Base-by-base conservation (phyloP, 148 eudicot species). In the Vaccinium corymbosum region DNA sequence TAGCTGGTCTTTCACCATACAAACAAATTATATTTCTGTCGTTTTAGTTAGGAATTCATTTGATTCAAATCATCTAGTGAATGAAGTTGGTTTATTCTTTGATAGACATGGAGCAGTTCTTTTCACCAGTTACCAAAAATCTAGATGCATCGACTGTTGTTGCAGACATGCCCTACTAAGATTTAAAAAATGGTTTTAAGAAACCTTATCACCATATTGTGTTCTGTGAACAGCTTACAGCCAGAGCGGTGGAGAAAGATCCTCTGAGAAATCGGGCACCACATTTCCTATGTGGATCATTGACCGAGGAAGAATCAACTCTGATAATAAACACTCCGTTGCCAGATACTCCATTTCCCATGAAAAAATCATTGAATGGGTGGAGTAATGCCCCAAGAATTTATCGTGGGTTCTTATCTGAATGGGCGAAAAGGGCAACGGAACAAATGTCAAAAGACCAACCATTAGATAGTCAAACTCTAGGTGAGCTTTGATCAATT, bases 241-340 rank as follows among this genome's bases (percentile, higher is more conserved):
- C 87, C 57, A 93, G 86, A 89, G 93, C 90, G 20, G 92, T 93
- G 85, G 95, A 91, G 61, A 92, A 86, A 76, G 95, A 92, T 81
- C 91, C 91, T 52, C n/a, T 49, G n/a, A 84, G 97, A 77, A 90
- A 90, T 82, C 95, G 95, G 9, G 89, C 92, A 53, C 93, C 93
- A 35, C 99, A 97, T 90, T 91, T 90, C 85, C 94, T 97, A 14
- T 93, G 94, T 84, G 95, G 97, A 50, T 91, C 95, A 73, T 64
- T 93, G 52, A 83, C 82, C 3, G 93, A 88, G 83, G 94, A 93
- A 81, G 91, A 90, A 29, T 86, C 93, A 56, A 78, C 77, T 29
- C 84, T 97, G 15, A 80, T 88, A 22, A 81, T 97, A 46, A 84
- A 86, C 79, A 89, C 88, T 51, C 91, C 94, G 20, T 79, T 80